Evolutionary conservation across 495 filamentous ascomycete species (phyloP).

Genomic region (Penicillium subrubescens): DNA sequence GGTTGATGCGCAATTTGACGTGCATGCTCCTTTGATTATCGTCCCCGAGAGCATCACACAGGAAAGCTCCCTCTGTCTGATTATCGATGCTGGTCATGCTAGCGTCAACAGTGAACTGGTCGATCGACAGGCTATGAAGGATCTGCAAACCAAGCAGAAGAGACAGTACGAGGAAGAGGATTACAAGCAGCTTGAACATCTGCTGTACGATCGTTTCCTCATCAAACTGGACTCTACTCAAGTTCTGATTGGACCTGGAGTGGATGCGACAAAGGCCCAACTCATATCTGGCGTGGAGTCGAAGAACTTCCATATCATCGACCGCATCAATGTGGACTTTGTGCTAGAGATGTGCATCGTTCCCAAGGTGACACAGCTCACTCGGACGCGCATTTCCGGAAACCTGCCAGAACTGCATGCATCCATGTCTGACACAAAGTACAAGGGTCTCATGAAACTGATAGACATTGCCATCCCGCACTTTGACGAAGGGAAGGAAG

Average conservation of each 20-base stretch:
- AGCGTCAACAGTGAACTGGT: conserved; percentile 92
- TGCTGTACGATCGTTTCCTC: conserved; percentile 95
- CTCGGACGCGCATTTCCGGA: conserved; percentile 86
- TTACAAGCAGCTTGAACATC: conserved; percentile 77
- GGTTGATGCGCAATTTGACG: conserved; percentile 91
- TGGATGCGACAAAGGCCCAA: conserved; percentile 87
- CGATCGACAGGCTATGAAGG: conserved; percentile 81
- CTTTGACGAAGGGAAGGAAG: conserved; percentile 58
- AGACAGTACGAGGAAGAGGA: conserved; percentile 88
- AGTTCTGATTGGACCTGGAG: conserved; percentile 90
- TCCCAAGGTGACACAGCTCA: conserved; percentile 91
- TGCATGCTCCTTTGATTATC: conserved; percentile 94
- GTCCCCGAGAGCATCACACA: conserved; percentile 88
- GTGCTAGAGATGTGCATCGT: conserved; percentile 89
- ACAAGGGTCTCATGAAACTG: conserved; percentile 92
- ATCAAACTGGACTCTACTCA: conserved; percentile 93
- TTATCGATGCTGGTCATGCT: conserved; percentile 93
- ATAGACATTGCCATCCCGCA: conserved; percentile 94
- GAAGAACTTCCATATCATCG: conserved; percentile 85
- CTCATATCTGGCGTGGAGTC: conserved; percentile 67
- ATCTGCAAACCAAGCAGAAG: conserved; percentile 88
- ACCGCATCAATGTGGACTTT: conserved; percentile 96
- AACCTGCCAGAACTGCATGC: conserved; percentile 91
- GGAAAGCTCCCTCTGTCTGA: conserved; percentile 79
- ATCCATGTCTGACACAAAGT: conserved; percentile 89